A percentile compares a stretch with the other conserved stretches of the same genome.
These are phyloP conservation scores for Boletus vinaceobasis DNA, from an alignment of 768 basidiomycete species.

Conservation along the genomic window DNA sequence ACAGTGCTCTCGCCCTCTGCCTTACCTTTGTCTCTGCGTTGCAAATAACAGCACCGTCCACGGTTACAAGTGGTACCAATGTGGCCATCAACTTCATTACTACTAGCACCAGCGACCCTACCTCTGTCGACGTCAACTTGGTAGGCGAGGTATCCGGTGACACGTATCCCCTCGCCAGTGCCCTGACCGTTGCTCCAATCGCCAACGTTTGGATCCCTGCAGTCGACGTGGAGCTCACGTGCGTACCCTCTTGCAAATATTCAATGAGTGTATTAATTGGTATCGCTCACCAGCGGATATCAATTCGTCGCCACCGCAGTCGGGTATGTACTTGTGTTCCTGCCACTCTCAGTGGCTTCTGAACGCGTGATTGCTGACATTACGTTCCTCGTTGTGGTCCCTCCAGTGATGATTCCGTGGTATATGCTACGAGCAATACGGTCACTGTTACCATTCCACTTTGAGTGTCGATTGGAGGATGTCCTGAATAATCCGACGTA, in stretches of 20 bases:
- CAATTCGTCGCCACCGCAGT: background rate
- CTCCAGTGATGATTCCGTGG: background rate
- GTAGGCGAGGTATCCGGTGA: too few species aligned
- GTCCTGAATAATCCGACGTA: background rate
- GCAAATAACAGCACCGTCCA: too few species aligned
- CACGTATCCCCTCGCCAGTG: too few species aligned
- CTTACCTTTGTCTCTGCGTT: background rate
- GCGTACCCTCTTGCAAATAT: too few species aligned
- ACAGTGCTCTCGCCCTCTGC: background rate
- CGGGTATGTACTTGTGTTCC: background rate
- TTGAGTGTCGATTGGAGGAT: background rate
- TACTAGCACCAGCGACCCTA: background rate
- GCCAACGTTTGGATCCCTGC: rapidly evolving
- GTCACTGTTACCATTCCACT: background rate
- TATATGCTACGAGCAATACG: background rate
- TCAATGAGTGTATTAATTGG: background rate
- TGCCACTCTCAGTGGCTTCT: background rate
- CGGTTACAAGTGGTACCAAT: rapidly evolving
- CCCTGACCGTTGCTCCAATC: rapidly evolving
- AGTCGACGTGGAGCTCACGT: too few species aligned
- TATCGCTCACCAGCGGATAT: background rate
- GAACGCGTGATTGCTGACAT: background rate
- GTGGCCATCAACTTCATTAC: rapidly evolving
- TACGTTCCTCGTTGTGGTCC: background rate
- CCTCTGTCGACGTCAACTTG: background rate